These are phyloP conservation scores for Penicillium sp. DNA, from an alignment of 2,329 filamentous ascomycete genomes.

Conservation along the genomic window DNA sequence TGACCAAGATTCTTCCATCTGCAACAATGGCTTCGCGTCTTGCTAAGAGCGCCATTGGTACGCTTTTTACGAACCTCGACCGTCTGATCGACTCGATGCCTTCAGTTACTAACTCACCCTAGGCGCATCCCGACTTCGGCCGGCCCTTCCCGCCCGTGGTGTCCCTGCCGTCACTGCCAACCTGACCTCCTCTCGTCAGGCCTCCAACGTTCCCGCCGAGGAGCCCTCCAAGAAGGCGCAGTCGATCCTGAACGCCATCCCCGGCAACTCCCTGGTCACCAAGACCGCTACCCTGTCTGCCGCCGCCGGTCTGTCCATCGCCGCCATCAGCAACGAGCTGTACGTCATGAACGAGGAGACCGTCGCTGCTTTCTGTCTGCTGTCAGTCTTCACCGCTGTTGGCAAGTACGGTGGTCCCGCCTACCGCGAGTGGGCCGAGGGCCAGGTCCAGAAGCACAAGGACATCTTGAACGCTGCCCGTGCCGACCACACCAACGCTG, in stretches of 20 bases:
- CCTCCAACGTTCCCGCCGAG: slow-evolving; percentile 76
- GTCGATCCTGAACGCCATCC: slow-evolving; percentile 89
- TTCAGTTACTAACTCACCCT: slow-evolving; percentile 38
- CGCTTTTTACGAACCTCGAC: slow-evolving; percentile 47
- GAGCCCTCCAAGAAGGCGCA: slow-evolving; percentile 97
- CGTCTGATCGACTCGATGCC: slow-evolving; percentile 15
- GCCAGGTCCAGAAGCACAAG: slow-evolving; percentile 88
- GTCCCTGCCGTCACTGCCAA: slow-evolving; percentile 72
- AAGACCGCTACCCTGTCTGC: slow-evolving; percentile 98
- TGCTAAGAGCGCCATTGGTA: slow-evolving; percentile 93
- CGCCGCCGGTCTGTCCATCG: slow-evolving; percentile 83
- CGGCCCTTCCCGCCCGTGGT: slow-evolving; percentile 68
- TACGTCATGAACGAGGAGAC: slow-evolving; percentile 99
- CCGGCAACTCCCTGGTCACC: slow-evolving; percentile 86
- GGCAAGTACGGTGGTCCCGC: slow-evolving; percentile 91
- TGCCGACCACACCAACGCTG: slow-evolving; percentile 90
- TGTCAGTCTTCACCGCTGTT: slow-evolving; percentile 88
- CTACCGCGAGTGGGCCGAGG: slow-evolving; percentile 90
- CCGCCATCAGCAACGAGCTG: slow-evolving; percentile 98
- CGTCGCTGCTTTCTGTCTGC: slow-evolving; percentile 86
- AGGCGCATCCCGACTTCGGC: slow-evolving; percentile 91
- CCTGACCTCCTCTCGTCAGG: slow-evolving; percentile 66
- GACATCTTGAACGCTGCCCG: slow-evolving; percentile 91
- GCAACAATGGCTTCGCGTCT: slow-evolving; percentile 96
- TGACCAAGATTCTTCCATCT: slow-evolving; percentile 54